phyloP scores from a whole-genome alignment of 345 rosid genomes.

The Moricandia moricandioides region DNA sequence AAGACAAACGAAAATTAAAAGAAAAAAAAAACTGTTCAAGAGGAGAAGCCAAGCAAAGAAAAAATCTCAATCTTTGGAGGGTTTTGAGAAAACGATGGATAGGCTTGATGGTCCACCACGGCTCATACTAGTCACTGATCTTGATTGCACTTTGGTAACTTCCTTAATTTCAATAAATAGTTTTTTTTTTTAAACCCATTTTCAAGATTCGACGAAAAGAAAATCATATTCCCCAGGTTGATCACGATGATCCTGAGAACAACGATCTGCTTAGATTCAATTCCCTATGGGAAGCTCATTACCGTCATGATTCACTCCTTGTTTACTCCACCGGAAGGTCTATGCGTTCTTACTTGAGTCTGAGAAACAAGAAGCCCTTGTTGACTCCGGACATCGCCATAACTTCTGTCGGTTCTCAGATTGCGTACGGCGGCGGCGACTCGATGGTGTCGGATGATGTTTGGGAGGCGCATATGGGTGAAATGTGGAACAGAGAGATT shows the following conservation, averaged over 20 bases:
- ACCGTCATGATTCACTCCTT: conserved; percentile 68
- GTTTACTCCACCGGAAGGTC: conserved; percentile 88
- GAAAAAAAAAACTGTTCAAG: not conserved
- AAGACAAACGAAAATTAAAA: not conserved
- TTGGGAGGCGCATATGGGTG: conserved; percentile 60
- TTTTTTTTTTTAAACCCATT: no score
- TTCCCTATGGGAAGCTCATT: conserved; percentile 82
- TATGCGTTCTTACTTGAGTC: conserved; percentile 47
- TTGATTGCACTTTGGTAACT: conserved; percentile 74
- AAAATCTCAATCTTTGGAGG: not conserved
- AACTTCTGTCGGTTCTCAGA: conserved; percentile 90
- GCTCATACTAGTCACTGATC: conserved; percentile 83
- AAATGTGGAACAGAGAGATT: conserved; percentile 67
- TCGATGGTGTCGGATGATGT: conserved; percentile 57
- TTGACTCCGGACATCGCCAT: conserved; percentile 77
- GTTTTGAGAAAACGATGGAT: conserved; percentile 42
- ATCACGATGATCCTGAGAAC: conserved; percentile 69
- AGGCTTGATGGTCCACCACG: conserved; percentile 57
- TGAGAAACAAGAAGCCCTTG: conserved; percentile 65
- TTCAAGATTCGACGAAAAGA: not conserved
- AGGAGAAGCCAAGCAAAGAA: not conserved
- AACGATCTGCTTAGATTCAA: conserved; percentile 69
- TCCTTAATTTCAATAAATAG: not conserved
- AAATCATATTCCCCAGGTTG: conserved; percentile 47
- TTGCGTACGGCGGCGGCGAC: conserved; percentile 62